phyloP scores from a whole-genome alignment of 2,329 filamentous ascomycete species.

The Domatiomyces catenatus region DNA sequence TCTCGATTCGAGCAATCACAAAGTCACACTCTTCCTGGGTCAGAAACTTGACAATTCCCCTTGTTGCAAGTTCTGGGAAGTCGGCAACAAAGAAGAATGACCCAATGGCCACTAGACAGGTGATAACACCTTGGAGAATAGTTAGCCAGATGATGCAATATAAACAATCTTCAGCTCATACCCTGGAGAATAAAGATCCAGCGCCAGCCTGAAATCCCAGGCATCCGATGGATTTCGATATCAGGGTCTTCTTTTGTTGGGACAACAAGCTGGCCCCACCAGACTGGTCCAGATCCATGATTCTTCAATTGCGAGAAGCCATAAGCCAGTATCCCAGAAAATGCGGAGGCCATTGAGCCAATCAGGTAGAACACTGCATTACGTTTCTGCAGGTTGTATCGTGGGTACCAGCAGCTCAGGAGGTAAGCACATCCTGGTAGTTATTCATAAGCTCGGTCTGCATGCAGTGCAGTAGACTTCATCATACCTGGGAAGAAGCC shows the following conservation, averaged over 20 bases:
- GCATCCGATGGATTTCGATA: not conserved
- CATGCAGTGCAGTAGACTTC: not conserved
- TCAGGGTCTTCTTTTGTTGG: conserved; percentile 12
- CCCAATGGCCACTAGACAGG: conserved; percentile 27
- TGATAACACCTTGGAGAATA: conserved; percentile 15
- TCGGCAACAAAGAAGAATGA: conserved; percentile 32
- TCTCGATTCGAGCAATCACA: conserved; percentile 34
- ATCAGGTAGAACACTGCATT: conserved; percentile 36
- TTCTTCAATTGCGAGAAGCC: conserved; percentile 26
- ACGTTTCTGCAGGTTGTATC: conserved; percentile 21
- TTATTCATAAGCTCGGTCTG: not conserved
- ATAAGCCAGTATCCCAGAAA: conserved; percentile 20
- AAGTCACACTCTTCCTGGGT: conserved; percentile 16
- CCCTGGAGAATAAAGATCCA: conserved; percentile 13
- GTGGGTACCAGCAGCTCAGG: conserved; percentile 57
- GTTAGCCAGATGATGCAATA: no score
- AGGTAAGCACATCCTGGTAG: conserved; percentile 56
- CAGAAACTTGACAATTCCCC: conserved; percentile 20
- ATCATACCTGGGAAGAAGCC: conserved; percentile 48
- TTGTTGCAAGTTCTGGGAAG: conserved; percentile 22
- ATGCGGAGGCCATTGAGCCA: conserved; percentile 32
- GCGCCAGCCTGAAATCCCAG: conserved; percentile 14
- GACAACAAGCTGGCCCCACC: conserved; percentile 15
- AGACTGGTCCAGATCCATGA: conserved; percentile 10
- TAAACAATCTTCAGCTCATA: no score